Percentiles rank a stretch among this genome's conserved stretches.
phyloP scores from a whole-genome alignment of 129 eudicot genomes.

The Flaveria sonorensis region DNA sequence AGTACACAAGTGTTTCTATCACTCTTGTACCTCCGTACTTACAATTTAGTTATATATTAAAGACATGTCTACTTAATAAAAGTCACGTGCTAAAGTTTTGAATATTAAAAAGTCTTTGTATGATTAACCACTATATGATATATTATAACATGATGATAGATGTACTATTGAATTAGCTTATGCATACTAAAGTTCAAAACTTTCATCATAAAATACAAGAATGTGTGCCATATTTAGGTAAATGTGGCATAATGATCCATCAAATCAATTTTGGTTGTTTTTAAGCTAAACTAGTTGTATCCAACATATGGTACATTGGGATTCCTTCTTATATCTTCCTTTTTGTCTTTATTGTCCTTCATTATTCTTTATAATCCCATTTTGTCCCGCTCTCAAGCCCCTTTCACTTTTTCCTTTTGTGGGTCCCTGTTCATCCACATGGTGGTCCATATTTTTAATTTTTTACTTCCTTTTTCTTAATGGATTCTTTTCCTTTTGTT shows the following conservation, averaged over 20 bases:
- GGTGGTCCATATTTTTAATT: constrained; percentile 27
- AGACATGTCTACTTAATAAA: no score
- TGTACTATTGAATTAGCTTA: not conserved
- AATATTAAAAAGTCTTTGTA: not conserved
- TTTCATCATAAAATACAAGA: not conserved
- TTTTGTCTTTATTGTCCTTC: constrained; percentile 37
- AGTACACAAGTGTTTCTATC: no score
- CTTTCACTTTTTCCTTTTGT: constrained; percentile 11
- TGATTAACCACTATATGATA: not conserved
- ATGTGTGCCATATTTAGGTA: constrained; percentile 1
- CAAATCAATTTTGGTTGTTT: constrained; percentile 28
- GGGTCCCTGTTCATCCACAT: constrained; percentile 35
- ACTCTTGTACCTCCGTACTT: no score
- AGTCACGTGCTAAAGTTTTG: not conserved
- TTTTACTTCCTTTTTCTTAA: constrained; percentile 5
- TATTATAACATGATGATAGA: not conserved
- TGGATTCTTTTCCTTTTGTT: constrained; percentile 23
- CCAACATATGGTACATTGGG: constrained; percentile 34
- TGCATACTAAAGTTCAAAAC: not conserved
- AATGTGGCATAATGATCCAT: constrained; percentile 22
- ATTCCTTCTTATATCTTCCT: constrained; percentile 43
- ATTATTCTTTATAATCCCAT: constrained; percentile 41
- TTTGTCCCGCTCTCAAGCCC: constrained; percentile 14
- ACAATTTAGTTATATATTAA: no score
- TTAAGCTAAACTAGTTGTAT: constrained; percentile 27